phyloP scores from a whole-genome alignment of 2,329 filamentous ascomycete species.

The Emmonsiellopsis sp. region DNA sequence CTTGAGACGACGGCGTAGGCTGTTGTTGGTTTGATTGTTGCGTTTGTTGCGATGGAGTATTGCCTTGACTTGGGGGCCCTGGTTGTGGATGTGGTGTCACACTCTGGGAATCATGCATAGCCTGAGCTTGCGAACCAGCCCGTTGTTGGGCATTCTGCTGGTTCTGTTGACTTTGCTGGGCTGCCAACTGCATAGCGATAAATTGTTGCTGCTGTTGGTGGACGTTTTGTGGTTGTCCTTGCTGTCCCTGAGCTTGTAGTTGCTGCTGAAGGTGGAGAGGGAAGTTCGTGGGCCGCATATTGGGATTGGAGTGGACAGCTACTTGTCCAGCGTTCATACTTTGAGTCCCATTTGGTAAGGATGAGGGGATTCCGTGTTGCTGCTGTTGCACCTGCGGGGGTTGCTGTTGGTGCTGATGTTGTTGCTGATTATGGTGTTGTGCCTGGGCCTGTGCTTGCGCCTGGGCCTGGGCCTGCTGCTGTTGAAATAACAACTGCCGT shows the following conservation, averaged over 20 bases:
- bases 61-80: constrained; percentile 28
- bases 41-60: constrained; percentile 25
- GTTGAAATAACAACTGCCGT: constrained; percentile 22
- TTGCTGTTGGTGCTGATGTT: constrained; percentile 28
- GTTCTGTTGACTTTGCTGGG: constrained; percentile 25
- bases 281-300: constrained; percentile 29
- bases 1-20: constrained; percentile 22
- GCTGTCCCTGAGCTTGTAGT: constrained; percentile 21
- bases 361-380: constrained; percentile 25
- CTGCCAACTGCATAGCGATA: constrained; percentile 5
- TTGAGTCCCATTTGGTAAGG: constrained; percentile 33
- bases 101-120: constrained; percentile 31
- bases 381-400: constrained; percentile 20
- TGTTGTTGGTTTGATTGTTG: constrained; percentile 21
- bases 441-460: constrained; percentile 14
- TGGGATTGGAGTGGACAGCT: constrained; percentile 32
- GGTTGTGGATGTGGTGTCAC: constrained; percentile 37
- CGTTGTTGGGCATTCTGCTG: constrained; percentile 34
- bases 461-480: constrained; percentile 21
- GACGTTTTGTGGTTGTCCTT: constrained; percentile 32
- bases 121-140: constrained; percentile 31
- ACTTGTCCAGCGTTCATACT: constrained; percentile 32
- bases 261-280: constrained; percentile 33
- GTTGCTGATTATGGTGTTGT: constrained; percentile 18
- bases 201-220: constrained; percentile 31